Percentiles rank a stretch among this genome's conserved stretches.
These are phyloP conservation scores for Trifolium pratense DNA, from an alignment of 306 rosid genomes.

Conservation along the genomic window DNA sequence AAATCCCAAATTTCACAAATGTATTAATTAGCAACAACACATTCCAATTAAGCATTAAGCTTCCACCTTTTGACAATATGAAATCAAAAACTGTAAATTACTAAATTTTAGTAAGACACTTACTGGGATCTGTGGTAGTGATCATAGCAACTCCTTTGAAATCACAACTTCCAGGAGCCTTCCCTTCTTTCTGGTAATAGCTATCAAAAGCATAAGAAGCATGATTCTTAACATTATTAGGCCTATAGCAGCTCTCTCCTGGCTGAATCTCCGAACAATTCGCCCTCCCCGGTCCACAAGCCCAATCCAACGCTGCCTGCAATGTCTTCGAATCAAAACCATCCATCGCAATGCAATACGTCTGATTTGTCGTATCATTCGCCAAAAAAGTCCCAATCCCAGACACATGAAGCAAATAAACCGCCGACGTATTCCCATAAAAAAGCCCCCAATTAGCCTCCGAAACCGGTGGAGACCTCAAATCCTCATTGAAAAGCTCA, in stretches of 20 bases:
- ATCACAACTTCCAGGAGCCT: constrained; percentile 77
- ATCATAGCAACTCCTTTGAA: constrained; percentile 93
- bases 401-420: constrained; percentile 87
- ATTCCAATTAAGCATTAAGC: neutral
- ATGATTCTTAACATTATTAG: constrained; percentile 83
- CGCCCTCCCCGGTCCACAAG: constrained; percentile 86
- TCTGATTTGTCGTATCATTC: constrained; percentile 86
- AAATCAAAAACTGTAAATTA: neutral
- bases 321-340: constrained; percentile 73
- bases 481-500: constrained; percentile 81
- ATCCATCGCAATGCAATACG: constrained; percentile 88
- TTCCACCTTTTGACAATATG: neutral
- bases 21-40: constrained; percentile 22
- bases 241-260: constrained; percentile 79
- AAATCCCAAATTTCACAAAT: constrained; percentile 2
- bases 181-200: constrained; percentile 85
- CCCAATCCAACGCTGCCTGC: constrained; percentile 98
- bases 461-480: constrained; percentile 80
- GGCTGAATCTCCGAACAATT: constrained; percentile 94
- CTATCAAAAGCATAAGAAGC: constrained; percentile 95
- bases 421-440: constrained; percentile 72
- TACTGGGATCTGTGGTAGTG: constrained; percentile 98
- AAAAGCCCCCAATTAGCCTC: constrained; percentile 95
- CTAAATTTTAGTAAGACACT: constrained; percentile 37
- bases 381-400: constrained; percentile 89